A percentile compares a stretch with the other conserved stretches of the same genome.
Conservation (phyloP, 345 rosid species). For the Eucalyptus albens region DNA sequence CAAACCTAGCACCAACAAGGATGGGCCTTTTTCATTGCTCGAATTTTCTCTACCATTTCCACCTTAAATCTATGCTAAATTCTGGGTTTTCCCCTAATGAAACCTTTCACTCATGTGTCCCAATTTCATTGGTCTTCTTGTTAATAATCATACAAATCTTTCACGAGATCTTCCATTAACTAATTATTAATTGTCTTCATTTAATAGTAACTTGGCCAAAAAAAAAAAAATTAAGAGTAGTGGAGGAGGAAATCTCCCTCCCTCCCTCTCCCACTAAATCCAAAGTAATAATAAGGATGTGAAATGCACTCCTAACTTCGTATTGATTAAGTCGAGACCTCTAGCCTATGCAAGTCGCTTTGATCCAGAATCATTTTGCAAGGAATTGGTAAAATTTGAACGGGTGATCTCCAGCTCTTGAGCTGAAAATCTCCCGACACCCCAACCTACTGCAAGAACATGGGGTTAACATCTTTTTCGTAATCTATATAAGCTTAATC, state of each 20-base stretch:
- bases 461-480: neutral
- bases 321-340: rapidly evolving
- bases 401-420: rapidly evolving
- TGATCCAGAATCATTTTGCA: neutral
- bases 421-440: neutral
- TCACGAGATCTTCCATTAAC: neutral
- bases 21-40: rapidly evolving
- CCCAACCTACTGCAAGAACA: neutral
- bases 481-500: too few relatives aligned
- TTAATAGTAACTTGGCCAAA: neutral
- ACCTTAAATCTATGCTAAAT: neutral
- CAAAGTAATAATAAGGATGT: too few relatives aligned
- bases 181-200: neutral
- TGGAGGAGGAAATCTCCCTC: neutral
- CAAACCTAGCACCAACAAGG: neutral
- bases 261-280: rapidly evolving
- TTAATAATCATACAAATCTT: neutral
- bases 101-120: neutral
- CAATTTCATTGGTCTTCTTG: neutral
- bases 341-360: neutral
- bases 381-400: too few relatives aligned
- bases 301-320: neutral
- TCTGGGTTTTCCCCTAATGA: neutral
- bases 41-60: neutral
- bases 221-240: neutral